Evolutionary conservation across 257 asterid species (phyloP).

Genomic region (Penstemon eatonii): DNA sequence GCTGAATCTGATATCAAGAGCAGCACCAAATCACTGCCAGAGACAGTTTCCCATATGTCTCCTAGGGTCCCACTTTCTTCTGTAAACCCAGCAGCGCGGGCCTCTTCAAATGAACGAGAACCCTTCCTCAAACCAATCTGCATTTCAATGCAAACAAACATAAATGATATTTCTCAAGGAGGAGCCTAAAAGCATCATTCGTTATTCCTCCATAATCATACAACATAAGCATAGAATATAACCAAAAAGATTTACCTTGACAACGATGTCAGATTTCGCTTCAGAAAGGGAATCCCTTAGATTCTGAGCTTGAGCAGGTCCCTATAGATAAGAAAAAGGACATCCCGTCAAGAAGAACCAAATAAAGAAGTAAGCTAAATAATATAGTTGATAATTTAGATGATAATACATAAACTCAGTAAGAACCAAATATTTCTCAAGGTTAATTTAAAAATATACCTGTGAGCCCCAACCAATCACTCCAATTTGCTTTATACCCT

Average conservation of each 20-base stretch:
- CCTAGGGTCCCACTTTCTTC: slow-evolving; percentile 96
- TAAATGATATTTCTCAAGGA: slow-evolving; percentile 9
- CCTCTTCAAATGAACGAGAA: slow-evolving; percentile 85
- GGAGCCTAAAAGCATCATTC: not conserved
- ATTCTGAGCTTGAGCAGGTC: slow-evolving; percentile 99
- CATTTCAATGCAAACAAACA: slow-evolving; percentile 23
- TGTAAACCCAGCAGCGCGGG: slow-evolving; percentile 82
- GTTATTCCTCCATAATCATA: not conserved
- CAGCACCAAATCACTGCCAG: slow-evolving; percentile 87
- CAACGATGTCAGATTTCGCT: slow-evolving; percentile 76
- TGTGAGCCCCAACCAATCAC: slow-evolving; percentile 99
- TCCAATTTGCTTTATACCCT: slow-evolving; percentile 94
- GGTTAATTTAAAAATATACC: slow-evolving; percentile 36
- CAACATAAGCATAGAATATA: not conserved
- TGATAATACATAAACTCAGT: not conserved
- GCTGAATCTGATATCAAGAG: slow-evolving; percentile 94
- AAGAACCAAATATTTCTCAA: not conserved
- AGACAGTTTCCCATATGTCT: slow-evolving; percentile 85
- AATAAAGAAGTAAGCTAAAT: slow-evolving; percentile 13
- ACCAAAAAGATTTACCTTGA: slow-evolving; percentile 54
- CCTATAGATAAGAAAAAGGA: slow-evolving; percentile 42
- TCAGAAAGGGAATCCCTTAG: slow-evolving; percentile 83
- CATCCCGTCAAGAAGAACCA: not conserved
- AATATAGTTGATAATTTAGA: not conserved
- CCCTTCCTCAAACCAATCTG: slow-evolving; percentile 97